A percentile compares a stretch with the other conserved stretches of the same genome.
Evolutionary conservation across 805 yeast species (phyloP).

Genomic region (Schizosaccharomyces lindneri): DNA sequence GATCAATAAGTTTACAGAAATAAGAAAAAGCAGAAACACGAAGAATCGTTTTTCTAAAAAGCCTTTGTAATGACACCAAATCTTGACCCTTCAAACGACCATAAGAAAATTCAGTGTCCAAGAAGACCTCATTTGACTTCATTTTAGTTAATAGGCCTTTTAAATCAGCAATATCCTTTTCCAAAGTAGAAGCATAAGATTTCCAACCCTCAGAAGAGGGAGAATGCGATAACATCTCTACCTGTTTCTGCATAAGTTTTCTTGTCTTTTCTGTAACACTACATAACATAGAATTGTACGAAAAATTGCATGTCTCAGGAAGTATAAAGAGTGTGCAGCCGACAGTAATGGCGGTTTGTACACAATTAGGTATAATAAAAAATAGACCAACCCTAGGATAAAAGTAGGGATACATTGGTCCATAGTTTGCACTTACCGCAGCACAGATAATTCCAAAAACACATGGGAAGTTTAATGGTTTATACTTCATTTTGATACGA

Average conservation of each 20-base stretch:
- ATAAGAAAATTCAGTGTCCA: constrained; percentile 1
- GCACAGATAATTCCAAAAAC: not conserved
- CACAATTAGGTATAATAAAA: not conserved
- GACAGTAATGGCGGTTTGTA: constrained; percentile 1
- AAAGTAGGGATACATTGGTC: constrained; percentile 1
- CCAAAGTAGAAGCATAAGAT: not conserved
- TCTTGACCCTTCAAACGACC: constrained; percentile 1
- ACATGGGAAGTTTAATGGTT: not conserved
- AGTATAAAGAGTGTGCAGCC: not conserved
- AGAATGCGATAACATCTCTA: not conserved
- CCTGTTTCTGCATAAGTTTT: not conserved
- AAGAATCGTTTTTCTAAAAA: not conserved
- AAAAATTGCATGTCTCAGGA: not conserved
- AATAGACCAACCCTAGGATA: not conserved
- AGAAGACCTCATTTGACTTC: not conserved
- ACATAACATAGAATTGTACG: not conserved
- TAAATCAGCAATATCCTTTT: not conserved
- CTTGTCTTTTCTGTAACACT: not conserved
- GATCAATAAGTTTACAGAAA: not conserved
- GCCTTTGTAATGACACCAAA: not conserved
- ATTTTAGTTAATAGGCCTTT: not conserved
- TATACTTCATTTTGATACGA: not conserved
- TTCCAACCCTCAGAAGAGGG: not conserved
- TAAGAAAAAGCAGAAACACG: not conserved
- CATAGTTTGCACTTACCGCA: not conserved